Evolutionary conservation across 1,139 yeast species (phyloP).

Genomic region (Pichia sp.): DNA sequence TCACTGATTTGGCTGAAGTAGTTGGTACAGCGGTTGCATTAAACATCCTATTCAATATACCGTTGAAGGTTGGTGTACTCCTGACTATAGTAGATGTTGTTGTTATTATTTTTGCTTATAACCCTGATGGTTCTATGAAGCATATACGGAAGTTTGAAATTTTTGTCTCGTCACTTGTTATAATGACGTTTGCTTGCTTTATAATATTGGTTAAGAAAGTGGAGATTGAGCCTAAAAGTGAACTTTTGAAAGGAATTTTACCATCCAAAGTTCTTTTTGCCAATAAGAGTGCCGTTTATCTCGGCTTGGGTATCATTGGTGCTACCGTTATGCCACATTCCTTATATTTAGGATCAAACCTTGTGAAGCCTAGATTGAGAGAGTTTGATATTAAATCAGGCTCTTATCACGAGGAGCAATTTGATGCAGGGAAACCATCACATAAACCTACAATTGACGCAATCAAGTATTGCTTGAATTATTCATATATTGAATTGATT

Average conservation of each 20-base stretch:
- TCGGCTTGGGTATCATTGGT: slow-evolving; percentile 69
- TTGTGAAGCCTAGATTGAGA: slow-evolving; percentile 62
- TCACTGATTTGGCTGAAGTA: slow-evolving; percentile 78
- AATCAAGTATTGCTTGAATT: slow-evolving; percentile 55
- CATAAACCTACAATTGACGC: slow-evolving; percentile 65
- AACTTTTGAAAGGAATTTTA: slow-evolving; percentile 47
- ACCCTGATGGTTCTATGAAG: slow-evolving; percentile 61
- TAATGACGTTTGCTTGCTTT: slow-evolving; percentile 61
- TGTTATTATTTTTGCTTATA: slow-evolving; percentile 56
- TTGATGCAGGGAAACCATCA: slow-evolving; percentile 8
- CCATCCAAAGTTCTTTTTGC: slow-evolving; percentile 37
- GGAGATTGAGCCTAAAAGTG: slow-evolving; percentile 31
- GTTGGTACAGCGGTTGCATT: slow-evolving; percentile 75
- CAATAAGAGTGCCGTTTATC: slow-evolving; percentile 44
- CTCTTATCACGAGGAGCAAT: slow-evolving; percentile 30
- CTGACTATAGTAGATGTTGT: slow-evolving; percentile 68
- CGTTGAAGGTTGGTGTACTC: slow-evolving; percentile 58
- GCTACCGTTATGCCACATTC: slow-evolving; percentile 86
- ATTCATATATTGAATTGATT: slow-evolving; percentile 58
- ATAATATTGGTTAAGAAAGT: slow-evolving; percentile 52
- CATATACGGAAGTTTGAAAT: slow-evolving; percentile 61
- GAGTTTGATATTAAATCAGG: slow-evolving; percentile 67
- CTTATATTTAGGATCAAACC: slow-evolving; percentile 63
- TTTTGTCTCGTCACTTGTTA: slow-evolving; percentile 55
- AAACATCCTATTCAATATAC: slow-evolving; percentile 60